Conservation (phyloP, 1,284 basidiomycete species). For the Leccinum subrobustum region DNA sequence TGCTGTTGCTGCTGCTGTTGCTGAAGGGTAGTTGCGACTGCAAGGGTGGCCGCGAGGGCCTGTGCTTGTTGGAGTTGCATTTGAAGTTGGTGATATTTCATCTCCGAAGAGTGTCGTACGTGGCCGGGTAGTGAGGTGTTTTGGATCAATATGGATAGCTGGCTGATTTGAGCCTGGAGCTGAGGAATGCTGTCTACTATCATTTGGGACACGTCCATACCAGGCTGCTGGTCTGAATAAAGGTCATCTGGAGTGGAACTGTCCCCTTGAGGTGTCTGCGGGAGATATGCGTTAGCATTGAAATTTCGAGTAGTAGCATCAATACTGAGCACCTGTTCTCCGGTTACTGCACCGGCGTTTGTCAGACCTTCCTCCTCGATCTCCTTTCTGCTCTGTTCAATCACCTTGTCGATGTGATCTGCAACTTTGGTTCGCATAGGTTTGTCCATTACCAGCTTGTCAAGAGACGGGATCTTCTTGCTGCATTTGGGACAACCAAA, state of each 20-base stretch:
- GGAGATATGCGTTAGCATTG: slow-evolving; percentile 4
- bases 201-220: slow-evolving; percentile 68
- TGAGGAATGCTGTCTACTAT: slow-evolving; percentile 71
- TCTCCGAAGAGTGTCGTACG: slow-evolving; percentile 74
- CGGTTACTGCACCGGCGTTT: not conserved
- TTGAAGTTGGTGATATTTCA: slow-evolving; percentile 74
- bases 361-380: slow-evolving; percentile 45
- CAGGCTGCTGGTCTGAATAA: slow-evolving; percentile 62
- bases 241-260: slow-evolving; percentile 51
- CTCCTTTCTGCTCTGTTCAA: slow-evolving; percentile 80
- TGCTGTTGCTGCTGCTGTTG: slow-evolving; percentile 49
- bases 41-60: slow-evolving; percentile 59
- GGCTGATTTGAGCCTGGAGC: slow-evolving; percentile 74
- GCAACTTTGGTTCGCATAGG: slow-evolving; percentile 72
- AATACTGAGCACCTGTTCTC: slow-evolving; percentile 26
- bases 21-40: slow-evolving; percentile 48
- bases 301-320: not conserved
- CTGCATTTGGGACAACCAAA: slow-evolving; percentile 89
- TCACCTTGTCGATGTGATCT: slow-evolving; percentile 81
- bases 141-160: slow-evolving; percentile 73
- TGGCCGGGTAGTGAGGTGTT: slow-evolving; percentile 67
- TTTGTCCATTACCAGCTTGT: slow-evolving; percentile 80
- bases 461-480: slow-evolving; percentile 81
- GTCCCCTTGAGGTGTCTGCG: slow-evolving; percentile 31
- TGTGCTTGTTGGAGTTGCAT: slow-evolving; percentile 77